phyloP scores from a whole-genome alignment of 768 basidiomycete genomes.

The Astraeus odoratus region DNA sequence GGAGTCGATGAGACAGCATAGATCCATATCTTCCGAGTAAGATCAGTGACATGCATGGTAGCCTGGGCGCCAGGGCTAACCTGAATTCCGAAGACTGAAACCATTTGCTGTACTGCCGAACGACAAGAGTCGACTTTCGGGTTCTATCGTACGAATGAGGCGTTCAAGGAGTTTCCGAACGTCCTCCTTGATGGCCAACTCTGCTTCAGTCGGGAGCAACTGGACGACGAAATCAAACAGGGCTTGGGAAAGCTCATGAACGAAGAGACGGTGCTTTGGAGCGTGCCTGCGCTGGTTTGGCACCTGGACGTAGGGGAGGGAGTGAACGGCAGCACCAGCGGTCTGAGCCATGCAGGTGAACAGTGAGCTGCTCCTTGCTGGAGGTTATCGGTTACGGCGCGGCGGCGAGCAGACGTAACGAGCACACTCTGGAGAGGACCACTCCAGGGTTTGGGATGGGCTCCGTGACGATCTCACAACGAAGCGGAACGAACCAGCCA shows the following conservation, averaged over 20 bases:
- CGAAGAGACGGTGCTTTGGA: slow-evolving; percentile 56
- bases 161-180: slow-evolving; percentile 92
- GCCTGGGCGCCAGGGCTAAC: slow-evolving; percentile 33
- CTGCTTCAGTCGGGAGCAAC: slow-evolving; percentile 82
- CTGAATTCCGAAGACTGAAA: slow-evolving; percentile 93
- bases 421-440: no score
- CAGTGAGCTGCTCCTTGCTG: slow-evolving; percentile 5
- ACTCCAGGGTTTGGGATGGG: slow-evolving; percentile 16
- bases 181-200: slow-evolving; percentile 92
- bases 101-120: slow-evolving; percentile 98
- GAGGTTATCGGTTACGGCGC: slow-evolving; percentile 2
- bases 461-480: slow-evolving; percentile 24
- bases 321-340: slow-evolving; percentile 18
- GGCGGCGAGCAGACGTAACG: slow-evolving; percentile 7
- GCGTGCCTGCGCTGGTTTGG: slow-evolving; percentile 32
- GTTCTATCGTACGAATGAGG: slow-evolving; percentile 92
- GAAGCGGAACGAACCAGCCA: slow-evolving; percentile 14
- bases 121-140: slow-evolving; percentile 80
- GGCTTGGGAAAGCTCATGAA: slow-evolving; percentile 78
- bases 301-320: slow-evolving; percentile 22
- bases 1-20: slow-evolving; percentile 93
- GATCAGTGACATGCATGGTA: slow-evolving; percentile 8
- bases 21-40: slow-evolving; percentile 79
- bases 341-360: slow-evolving; percentile 22
- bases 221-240: slow-evolving; percentile 93